Evolutionary conservation across 495 filamentous ascomycete genomes (phyloP).

Genomic region (Collariella sp.): DNA sequence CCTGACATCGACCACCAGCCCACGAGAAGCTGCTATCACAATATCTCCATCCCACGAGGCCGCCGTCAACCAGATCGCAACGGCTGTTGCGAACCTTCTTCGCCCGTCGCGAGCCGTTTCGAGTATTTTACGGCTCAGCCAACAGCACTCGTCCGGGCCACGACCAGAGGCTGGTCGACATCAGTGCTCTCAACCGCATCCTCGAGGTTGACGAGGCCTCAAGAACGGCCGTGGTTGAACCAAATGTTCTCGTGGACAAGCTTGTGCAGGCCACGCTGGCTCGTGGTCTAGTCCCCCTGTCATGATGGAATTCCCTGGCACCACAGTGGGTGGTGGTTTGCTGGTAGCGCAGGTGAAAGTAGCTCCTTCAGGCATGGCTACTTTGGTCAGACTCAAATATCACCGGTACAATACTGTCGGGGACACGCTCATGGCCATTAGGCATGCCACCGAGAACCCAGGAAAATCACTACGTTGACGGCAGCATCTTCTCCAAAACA

Average conservation of each 20-base stretch:
- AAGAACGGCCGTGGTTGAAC: conserved; percentile 48
- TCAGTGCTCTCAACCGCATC: conserved; percentile 41
- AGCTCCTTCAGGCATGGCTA: conserved; percentile 50
- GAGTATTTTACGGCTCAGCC: conserved; percentile 66
- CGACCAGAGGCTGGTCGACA: conserved; percentile 37
- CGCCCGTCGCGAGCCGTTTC: conserved; percentile 42
- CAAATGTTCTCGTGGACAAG: conserved; percentile 55
- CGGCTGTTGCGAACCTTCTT: not conserved
- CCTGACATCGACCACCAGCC: no score
- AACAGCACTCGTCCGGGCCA: conserved; percentile 53
- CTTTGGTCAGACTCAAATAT: conserved; percentile 53
- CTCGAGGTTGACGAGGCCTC: conserved; percentile 38
- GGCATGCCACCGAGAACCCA: conserved; percentile 8
- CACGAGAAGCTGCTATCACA: no score
- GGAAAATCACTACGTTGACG: conserved; percentile 40
- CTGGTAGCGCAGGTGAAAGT: conserved; percentile 54
- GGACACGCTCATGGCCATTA: conserved; percentile 3
- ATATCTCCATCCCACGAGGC: not conserved
- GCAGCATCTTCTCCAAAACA: conserved; percentile 39
- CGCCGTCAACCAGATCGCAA: not conserved
- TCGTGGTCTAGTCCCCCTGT: conserved; percentile 47
- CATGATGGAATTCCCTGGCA: conserved; percentile 57
- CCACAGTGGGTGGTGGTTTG: conserved; percentile 55
- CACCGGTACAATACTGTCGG: not conserved
- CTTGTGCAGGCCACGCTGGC: conserved; percentile 44